phyloP scores from a whole-genome alignment of 495 filamentous ascomycete species.

The Penicillium mononematosum region DNA sequence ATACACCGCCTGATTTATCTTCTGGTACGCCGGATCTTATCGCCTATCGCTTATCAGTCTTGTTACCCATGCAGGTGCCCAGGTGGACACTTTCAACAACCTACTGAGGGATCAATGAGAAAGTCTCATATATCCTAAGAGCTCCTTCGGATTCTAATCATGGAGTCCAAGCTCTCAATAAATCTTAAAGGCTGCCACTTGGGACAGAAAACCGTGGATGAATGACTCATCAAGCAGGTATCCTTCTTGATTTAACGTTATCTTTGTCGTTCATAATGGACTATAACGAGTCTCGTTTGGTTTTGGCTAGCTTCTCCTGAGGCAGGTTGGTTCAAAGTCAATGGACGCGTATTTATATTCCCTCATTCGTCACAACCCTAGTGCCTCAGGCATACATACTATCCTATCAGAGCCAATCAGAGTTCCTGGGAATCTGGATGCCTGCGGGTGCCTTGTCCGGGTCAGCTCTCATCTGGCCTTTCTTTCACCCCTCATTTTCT shows the following conservation, averaged over 20 bases:
- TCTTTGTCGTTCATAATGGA: neutral
- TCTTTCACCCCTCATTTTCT: slow-evolving; percentile 7
- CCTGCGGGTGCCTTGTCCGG: slow-evolving; percentile 18
- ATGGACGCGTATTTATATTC: neutral
- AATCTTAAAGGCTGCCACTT: neutral
- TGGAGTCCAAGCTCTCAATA: neutral
- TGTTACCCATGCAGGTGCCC: neutral
- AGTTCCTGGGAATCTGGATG: slow-evolving; percentile 23
- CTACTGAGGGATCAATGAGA: neutral
- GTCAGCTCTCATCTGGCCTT: slow-evolving; percentile 12
- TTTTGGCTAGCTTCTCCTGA: neutral
- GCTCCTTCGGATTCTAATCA: neutral
- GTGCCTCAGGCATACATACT: neutral
- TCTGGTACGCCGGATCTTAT: neutral
- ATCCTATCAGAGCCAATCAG: slow-evolving; percentile 20
- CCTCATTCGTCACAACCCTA: neutral
- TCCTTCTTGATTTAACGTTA: neutral
- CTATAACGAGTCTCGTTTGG: neutral
- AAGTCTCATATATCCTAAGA: neutral
- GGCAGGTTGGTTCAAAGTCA: neutral
- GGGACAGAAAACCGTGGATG: neutral
- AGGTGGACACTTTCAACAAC: neutral
- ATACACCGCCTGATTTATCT: neutral
- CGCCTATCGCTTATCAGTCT: slow-evolving; percentile 1
- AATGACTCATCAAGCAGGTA: neutral